Conservation (phyloP, 73 alveolate species). For the Uronychia binucleata region DNA sequence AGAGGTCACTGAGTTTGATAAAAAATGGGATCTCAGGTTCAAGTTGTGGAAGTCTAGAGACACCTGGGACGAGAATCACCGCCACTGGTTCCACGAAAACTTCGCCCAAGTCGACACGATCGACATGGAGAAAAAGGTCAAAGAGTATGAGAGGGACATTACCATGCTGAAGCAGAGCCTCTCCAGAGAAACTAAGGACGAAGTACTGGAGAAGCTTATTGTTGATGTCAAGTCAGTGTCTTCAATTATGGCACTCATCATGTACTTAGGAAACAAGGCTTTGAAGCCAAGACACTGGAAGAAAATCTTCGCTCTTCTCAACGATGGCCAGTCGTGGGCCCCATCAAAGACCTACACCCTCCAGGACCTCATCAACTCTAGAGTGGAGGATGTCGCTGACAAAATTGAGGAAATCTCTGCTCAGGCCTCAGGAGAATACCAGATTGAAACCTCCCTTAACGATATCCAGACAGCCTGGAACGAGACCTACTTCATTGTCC, state of each 20-base stretch:
- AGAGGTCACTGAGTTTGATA: slow-evolving; percentile 59
- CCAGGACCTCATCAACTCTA: slow-evolving; percentile 68
- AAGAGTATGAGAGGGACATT: slow-evolving; percentile 73
- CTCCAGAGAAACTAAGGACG: slow-evolving; percentile 60
- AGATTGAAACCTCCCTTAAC: slow-evolving; percentile 87
- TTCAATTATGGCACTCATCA: slow-evolving; percentile 51
- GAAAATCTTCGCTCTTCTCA: slow-evolving; percentile 71
- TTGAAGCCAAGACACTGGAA: slow-evolving; percentile 82
- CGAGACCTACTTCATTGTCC: slow-evolving; percentile 81
- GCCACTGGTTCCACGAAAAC: slow-evolving; percentile 50
- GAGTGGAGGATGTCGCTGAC: slow-evolving; percentile 85
- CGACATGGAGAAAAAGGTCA: slow-evolving; percentile 61
- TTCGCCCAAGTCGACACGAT: slow-evolving; percentile 56
- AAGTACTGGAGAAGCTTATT: slow-evolving; percentile 49
- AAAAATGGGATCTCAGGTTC: slow-evolving; percentile 59
- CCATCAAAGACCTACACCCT: slow-evolving; percentile 80
- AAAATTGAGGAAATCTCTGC: slow-evolving; percentile 96
- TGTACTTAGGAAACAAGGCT: slow-evolving; percentile 83
- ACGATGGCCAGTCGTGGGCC: slow-evolving; percentile 49
- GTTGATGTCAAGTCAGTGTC: slow-evolving; percentile 66
- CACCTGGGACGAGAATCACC: slow-evolving; percentile 53
- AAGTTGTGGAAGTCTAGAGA: slow-evolving; percentile 61
- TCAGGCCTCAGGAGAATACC: slow-evolving; percentile 96
- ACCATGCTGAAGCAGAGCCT: slow-evolving; percentile 44
- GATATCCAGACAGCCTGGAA: slow-evolving; percentile 92